Conservation (phyloP, 139 green algal species). For the Chlamydomonas applanata region DNA sequence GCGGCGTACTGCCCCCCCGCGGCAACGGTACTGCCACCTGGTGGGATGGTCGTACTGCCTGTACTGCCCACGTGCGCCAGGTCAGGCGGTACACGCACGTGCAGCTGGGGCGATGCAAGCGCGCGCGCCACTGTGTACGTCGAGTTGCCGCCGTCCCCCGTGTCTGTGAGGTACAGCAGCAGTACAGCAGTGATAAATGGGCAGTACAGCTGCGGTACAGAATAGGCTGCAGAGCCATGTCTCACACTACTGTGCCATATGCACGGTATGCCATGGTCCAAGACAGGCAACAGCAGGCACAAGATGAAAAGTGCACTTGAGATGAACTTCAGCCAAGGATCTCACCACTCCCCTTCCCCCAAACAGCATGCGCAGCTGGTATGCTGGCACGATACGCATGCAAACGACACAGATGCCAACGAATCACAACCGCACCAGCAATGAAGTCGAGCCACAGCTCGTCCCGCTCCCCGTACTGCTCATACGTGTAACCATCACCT, state of each 20-base stretch:
- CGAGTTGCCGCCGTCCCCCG: conserved; percentile 81
- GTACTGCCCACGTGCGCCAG: not conserved
- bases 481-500: conserved; percentile 86
- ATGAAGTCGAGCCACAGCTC: conserved; percentile 90
- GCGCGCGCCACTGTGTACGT: conserved; percentile 80
- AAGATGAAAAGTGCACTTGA: too few relatives aligned
- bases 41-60: not conserved
- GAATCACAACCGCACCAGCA: conserved; percentile 22
- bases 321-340: too few relatives aligned
- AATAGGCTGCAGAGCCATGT: not conserved
- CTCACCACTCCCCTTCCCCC: too few relatives aligned
- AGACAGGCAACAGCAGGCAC: too few relatives aligned
- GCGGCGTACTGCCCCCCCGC: too few relatives aligned
- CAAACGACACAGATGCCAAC: not conserved
- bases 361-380: too few relatives aligned
- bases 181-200: too few relatives aligned
- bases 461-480: conserved; percentile 62
- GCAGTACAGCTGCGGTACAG: not conserved
- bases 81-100: conserved; percentile 27
- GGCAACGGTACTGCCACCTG: not conserved
- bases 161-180: conserved; percentile 46
- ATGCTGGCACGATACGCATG: too few relatives aligned
- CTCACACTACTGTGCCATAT: too few relatives aligned
- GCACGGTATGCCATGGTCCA: too few relatives aligned
- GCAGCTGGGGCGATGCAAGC: conserved; percentile 61